Conservation (phyloP, 305 asterid species). For the Fraxinus velutina region DNA sequence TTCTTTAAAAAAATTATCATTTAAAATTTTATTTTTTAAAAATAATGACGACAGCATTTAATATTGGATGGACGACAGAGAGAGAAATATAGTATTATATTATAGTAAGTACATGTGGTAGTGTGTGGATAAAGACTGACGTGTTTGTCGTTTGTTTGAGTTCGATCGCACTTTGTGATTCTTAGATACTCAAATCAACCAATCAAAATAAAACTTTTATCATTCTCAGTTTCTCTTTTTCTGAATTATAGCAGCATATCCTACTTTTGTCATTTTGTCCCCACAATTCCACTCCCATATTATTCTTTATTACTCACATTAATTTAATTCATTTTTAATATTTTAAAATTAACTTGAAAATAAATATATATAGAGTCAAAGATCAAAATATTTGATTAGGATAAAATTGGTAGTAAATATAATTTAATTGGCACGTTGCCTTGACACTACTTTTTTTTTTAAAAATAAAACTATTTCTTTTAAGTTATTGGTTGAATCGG, state of each 20-base stretch:
- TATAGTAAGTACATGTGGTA: neutral
- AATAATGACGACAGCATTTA: no score
- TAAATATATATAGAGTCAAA: neutral
- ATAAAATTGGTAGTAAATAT: neutral
- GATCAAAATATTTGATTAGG: neutral
- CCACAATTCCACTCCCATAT: neutral
- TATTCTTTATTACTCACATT: neutral
- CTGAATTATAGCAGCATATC: neutral
- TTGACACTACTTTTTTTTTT: neutral
- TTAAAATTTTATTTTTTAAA: no score
- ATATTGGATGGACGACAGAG: neutral
- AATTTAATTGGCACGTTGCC: no score
- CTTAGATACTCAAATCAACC: neutral
- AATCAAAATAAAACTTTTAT: neutral
- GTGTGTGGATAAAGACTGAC: neutral
- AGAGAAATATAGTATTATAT: neutral
- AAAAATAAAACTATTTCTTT: neutral
- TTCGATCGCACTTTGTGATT: neutral
- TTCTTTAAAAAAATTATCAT: no score
- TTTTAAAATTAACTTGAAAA: neutral
- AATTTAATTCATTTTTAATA: no score
- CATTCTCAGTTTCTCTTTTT: neutral
- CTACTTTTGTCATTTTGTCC: neutral
- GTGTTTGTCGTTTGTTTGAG: neutral
- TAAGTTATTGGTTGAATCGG: neutral